Conservation (phyloP, 2,329 filamentous ascomycete genomes). For the Fusarium camptoceras region DNA sequence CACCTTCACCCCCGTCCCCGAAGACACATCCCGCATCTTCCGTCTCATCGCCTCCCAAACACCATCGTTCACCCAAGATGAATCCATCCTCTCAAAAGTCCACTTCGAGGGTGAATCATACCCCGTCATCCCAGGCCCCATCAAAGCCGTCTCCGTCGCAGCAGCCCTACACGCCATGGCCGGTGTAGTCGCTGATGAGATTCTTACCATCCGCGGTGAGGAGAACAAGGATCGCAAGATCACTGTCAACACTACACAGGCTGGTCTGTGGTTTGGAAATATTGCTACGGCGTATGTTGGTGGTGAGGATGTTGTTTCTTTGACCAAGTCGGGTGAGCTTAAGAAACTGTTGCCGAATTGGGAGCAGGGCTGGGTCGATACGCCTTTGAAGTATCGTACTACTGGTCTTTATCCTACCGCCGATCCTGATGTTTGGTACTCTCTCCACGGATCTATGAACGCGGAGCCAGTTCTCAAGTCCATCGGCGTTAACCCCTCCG, state of each 20-base stretch:
- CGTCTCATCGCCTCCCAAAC: constrained; percentile 18
- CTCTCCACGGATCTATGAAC: constrained; percentile 62
- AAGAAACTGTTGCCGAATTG: constrained; percentile 5
- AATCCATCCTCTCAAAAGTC: constrained; percentile 17
- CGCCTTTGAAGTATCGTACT: constrained; percentile 23
- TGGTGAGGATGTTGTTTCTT: background rate
- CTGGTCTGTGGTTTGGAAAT: constrained; percentile 17
- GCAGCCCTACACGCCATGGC: constrained; percentile 19
- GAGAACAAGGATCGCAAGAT: constrained; percentile 4
- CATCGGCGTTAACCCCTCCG: constrained; percentile 54
- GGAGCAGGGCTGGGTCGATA: constrained; percentile 26
- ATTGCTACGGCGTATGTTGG: constrained; percentile 20
- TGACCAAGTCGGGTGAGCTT: constrained; percentile 3
- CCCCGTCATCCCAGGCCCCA: constrained; percentile 19
- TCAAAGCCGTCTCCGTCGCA: constrained; percentile 20
- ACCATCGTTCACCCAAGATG: constrained; percentile 12
- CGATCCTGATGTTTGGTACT: constrained; percentile 60
- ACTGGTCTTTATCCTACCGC: constrained; percentile 60
- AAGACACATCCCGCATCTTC: constrained; percentile 20
- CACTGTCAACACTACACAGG: constrained; percentile 15
- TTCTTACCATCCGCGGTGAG: constrained; percentile 3
- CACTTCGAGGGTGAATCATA: background rate
- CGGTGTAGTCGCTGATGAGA: constrained; percentile 19
- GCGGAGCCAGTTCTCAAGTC: constrained; percentile 58
- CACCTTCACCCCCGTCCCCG: constrained; percentile 3